Base-by-base conservation (phyloP, 1,284 basidiomycete genomes). In the Trametes hirsuta region DNA sequence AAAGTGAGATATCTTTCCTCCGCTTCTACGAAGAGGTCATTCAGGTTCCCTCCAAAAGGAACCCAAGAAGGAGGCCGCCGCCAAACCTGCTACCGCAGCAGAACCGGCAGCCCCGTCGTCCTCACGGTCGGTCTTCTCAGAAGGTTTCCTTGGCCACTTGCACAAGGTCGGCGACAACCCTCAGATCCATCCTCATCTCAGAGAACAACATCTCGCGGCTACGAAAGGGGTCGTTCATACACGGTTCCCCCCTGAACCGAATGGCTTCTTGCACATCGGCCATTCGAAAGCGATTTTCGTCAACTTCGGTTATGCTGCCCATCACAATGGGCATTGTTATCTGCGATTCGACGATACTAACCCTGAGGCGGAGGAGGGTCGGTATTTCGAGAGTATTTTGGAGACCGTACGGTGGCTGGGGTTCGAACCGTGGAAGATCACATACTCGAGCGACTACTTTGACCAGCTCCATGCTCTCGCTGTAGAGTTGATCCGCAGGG, bases 231-330 rank as follows among this genome's bases (percentile, higher is more conserved):
- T 85, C 61, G 95, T 99, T 5, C 91, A 91, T 79, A 99, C 97
- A 6, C 94, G 97, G 40, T 99, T 99, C 79, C 97, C 97, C 22
- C 97, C 97, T 3, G 97, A 99, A 78, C 97, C 97, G 2, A 99
- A 99, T 73, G 97, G 97, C 5, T 98, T 86, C 78, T 81, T 98
- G 49, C 96, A 98, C 74, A 95, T 98, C 61, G 96, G 95, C 4
- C 97, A 99, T 72, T 97, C 96, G 55, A 99, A 99, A 75, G 97
- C 97, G 6, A 98, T 99, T 70, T 97, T 98, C 70, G 88, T 99
- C 68, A 94, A 97, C 77, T 99, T 99, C 76, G 97, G 97, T 34
- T 99, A 94, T 73, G 97, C 97, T 25, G 94, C 94, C 22, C 88
- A 94, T 75, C 84, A 98, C 73, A 85, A 86, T 21, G 97, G 97